Evolutionary conservation across 2,329 filamentous ascomycete species (phyloP), one percentile per base, ranked within the genome.

Genomic region (Sarocladiaceae sp.): DNA sequence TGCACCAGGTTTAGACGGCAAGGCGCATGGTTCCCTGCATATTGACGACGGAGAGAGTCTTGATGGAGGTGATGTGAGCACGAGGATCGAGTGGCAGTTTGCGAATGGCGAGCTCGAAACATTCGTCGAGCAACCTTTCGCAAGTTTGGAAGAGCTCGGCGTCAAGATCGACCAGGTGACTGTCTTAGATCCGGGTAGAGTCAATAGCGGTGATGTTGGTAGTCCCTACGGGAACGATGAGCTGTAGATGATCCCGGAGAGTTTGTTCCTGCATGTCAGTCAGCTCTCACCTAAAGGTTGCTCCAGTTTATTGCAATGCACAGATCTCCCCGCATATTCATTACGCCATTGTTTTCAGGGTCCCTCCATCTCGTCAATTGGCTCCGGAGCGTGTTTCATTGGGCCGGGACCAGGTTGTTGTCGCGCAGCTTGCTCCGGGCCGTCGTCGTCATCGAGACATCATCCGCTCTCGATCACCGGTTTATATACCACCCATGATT

Each of bases 11-110:
- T 55, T 59, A 2, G 69, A 85, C 47, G 83, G 82, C 4, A 77
- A 64, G 10, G 86, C 86, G 0, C 59, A 55, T 1, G 86, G 86
- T 0, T 66, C 66, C 23, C 65, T 91, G 47, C 90, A 89, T 57
- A 65, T 90, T 7, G 86, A 91, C 52, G 86, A 91, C 49, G 86
- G 86, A 9, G 77, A 80, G 49, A 80, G 73, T 20, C 54, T 88
- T 34, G 65, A 73, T 19, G 43, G 48, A 83, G 85, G 61, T 50
- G 63, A 5, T 58, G 54, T 4, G 16, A 76, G 70, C 7, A 77
- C 72, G 3, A 63, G 75, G 40, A 69, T 88, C 37, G 58, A 67
- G 12, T 85, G 88, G 53, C 52, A 58, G 13, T 89, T 77, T 56
- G 63, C 69, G 29, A 58, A 68, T 6, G 72, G 74, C 27, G 63